Conservation (phyloP, 345 rosid species). For the Eucalyptus leucophloia region DNA sequence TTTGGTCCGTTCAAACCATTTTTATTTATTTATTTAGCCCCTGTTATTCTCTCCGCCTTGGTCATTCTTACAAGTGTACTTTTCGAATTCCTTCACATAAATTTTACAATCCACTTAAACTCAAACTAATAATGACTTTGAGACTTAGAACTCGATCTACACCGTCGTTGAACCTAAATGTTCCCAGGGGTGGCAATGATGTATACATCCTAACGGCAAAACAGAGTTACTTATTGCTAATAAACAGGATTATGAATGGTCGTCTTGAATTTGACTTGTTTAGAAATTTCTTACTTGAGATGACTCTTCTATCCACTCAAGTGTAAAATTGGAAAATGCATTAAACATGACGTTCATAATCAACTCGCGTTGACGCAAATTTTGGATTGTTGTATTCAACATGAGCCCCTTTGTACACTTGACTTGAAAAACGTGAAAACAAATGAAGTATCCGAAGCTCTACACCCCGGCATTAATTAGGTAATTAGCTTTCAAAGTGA, state of each 20-base stretch:
- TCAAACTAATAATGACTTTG: not conserved
- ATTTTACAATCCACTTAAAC: not conserved
- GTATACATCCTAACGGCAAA: not conserved
- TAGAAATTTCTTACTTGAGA: not conserved
- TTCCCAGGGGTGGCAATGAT: not conserved
- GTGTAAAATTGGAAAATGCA: not conserved
- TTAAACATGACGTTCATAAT: not conserved
- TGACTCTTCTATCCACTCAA: not conserved
- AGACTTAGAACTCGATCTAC: not conserved
- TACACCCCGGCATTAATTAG: not conserved
- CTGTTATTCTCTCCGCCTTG: too few relatives aligned
- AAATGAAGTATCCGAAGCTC: not conserved
- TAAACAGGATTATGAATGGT: not conserved
- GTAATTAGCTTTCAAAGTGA: not conserved
- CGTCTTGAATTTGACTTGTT: fast-evolving
- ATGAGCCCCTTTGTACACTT: not conserved
- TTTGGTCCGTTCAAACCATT: too few relatives aligned
- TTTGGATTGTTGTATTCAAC: not conserved
- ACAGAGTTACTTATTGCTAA: not conserved
- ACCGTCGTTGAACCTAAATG: not conserved
- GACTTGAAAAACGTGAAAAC: not conserved
- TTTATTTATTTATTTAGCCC: not conserved
- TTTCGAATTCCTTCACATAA: not conserved
- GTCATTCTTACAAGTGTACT: not conserved
- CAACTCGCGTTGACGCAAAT: not conserved